Conservation (phyloP, 306 rosid genomes). For the Geum urbanum region DNA sequence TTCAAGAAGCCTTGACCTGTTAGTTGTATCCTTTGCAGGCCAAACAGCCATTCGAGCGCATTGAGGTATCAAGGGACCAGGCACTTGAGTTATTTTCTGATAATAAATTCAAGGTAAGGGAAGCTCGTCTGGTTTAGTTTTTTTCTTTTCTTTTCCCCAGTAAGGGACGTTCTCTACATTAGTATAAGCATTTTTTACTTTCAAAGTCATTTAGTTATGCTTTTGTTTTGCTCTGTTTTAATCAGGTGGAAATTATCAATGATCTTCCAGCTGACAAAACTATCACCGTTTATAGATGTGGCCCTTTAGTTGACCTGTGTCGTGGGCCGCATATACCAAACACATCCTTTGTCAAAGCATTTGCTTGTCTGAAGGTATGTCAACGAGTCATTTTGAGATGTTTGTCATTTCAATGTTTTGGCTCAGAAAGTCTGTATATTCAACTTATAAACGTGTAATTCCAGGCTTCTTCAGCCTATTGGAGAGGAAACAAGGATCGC, state of each 20-base stretch:
- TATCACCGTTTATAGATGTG: conserved; percentile 94
- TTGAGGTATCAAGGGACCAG: conserved; percentile 82
- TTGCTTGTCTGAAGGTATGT: conserved; percentile 79
- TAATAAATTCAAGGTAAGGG: conserved; percentile 76
- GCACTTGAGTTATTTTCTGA: conserved; percentile 85
- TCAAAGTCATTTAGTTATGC: conserved; percentile 9
- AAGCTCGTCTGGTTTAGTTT: conserved; percentile 14
- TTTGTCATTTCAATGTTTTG: neutral
- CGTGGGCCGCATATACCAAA: conserved; percentile 98
- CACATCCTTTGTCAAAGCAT: conserved; percentile 91
- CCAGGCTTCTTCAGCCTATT: conserved; percentile 96
- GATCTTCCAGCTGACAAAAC: conserved; percentile 91
- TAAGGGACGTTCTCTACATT: conserved; percentile 11
- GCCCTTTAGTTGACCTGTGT: conserved; percentile 89
- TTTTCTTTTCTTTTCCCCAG: neutral
- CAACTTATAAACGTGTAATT: conserved; percentile 28
- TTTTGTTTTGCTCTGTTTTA: conserved; percentile 15
- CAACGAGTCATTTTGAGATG: conserved; percentile 12
- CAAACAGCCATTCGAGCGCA: conserved; percentile 88
- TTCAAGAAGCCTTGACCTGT: neutral
- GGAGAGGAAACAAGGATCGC: conserved; percentile 89
- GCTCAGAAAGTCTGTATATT: neutral
- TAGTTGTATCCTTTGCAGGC: conserved; percentile 44
- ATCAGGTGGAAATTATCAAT: conserved; percentile 89
- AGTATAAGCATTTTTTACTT: conserved; percentile 15